Percentiles rank a stretch among this genome's conserved stretches.
phyloP scores from a whole-genome alignment of 257 asterid species.

The Primulina tabacum region DNA sequence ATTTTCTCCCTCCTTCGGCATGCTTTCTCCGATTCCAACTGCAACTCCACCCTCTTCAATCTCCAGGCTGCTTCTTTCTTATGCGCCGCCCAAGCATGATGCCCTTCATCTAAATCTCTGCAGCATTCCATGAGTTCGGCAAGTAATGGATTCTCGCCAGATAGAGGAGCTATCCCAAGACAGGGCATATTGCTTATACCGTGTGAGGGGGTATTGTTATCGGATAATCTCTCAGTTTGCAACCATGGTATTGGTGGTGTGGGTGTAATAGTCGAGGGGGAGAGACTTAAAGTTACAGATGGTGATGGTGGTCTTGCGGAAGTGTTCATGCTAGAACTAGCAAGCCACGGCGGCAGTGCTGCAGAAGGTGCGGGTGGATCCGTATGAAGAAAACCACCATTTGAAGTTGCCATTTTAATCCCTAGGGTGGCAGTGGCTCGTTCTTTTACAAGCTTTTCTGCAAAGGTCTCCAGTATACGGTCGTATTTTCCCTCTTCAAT shows the following conservation, averaged over 20 bases:
- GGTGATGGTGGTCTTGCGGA: slow-evolving; percentile 49
- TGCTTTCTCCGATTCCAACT: slow-evolving; percentile 85
- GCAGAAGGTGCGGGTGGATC: slow-evolving; percentile 5
- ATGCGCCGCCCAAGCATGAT: slow-evolving; percentile 67
- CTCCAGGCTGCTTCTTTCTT: slow-evolving; percentile 88
- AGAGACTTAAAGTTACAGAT: slow-evolving; percentile 61
- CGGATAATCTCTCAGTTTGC: slow-evolving; percentile 28
- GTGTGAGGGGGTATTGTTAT: slow-evolving; percentile 6
- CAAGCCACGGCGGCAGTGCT: slow-evolving; percentile 42
- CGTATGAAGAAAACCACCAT: neutral
- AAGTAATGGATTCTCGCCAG: slow-evolving; percentile 37
- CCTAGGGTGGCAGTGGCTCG: too few species aligned
- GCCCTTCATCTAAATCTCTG: slow-evolving; percentile 77
- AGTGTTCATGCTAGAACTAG: slow-evolving; percentile 31
- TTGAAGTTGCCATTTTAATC: too few species aligned
- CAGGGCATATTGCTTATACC: slow-evolving; percentile 30
- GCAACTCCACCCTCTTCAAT: slow-evolving; percentile 74
- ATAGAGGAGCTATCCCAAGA: slow-evolving; percentile 30
- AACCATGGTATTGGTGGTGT: slow-evolving; percentile 49
- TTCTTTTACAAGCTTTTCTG: slow-evolving; percentile 54
- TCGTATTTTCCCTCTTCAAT: slow-evolving; percentile 60
- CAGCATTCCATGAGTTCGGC: slow-evolving; percentile 70
- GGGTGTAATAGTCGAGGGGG: slow-evolving; percentile 47
- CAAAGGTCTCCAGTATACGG: slow-evolving; percentile 64
- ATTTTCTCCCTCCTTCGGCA: slow-evolving; percentile 64